Evolutionary conservation across 345 rosid species (phyloP), one percentile per base, ranked within the genome.

Genomic region (Excoecaria cochinchinensis): DNA sequence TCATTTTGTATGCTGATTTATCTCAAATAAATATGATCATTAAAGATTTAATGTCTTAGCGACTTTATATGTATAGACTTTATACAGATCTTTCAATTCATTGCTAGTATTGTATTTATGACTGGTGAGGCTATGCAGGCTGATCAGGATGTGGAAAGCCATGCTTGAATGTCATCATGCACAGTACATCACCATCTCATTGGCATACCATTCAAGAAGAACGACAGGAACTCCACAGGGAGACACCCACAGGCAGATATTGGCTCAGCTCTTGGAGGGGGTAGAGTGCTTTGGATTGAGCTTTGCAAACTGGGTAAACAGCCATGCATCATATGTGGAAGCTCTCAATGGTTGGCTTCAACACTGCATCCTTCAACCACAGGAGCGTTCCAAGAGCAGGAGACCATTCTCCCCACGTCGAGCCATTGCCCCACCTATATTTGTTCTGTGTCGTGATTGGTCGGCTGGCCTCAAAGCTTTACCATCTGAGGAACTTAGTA

Each of bases 141-240:
- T 91, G 76, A 89, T 87, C 66, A 85, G 93, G 75, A 95, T 95
- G 97, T 92, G 99, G 99, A 92, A 92, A 82, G 87, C 91, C 36
- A 95, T 95, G 97, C 91, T 95, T 7, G 97, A 91, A 81, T 92
- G 91, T 82, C 97, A 95, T 77, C 97, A 92, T 47, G 79, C 94
- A 5, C 99, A 95, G 71, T 95, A 95, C 83, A 95, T 95, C 70
- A 95, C 97, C 16, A 92, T 95, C 74, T 95, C 97, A 1, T 64
- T 95, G 76, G 97, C 97, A 40, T 95, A 95, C 78, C 97, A 95
- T 84, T 84, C 91, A n/a, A 86, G 89, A 81, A 81, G 80, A 57
- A 36, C 89, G 21, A 73, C 81, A 0, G 88, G 79, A 42, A 76
- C 80, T 0, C 84, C 83, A 12, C 87, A 69, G 46, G 82, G 82